Base-by-base conservation (phyloP, 2,329 filamentous ascomycete species). In the Colletotrichum camelliae region DNA sequence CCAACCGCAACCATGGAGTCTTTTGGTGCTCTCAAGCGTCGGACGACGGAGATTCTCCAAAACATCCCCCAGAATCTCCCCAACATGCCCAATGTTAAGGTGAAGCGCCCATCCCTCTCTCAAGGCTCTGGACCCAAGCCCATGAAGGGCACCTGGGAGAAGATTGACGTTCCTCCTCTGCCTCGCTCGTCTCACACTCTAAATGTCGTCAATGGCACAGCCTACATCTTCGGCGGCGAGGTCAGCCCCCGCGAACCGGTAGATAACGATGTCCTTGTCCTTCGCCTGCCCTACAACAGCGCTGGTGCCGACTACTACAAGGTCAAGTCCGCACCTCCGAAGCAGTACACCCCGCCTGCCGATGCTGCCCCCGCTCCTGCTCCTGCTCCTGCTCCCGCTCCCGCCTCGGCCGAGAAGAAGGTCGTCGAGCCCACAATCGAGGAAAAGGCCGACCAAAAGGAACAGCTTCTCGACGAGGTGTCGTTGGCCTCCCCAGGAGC, bases 211-310 rank as follows among this genome's bases (percentile, higher is more conserved):
- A 85, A 85, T 39, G 85, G 88, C 31, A 85, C 85, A 52, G 89
- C 90, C 57, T 93, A 92, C 83, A 88, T 97, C 80, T 97, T 96
- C 81, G 95, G 95, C 75, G 95, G 95, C 78, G 95, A 97, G 83
- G 84, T 93, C 73, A 85, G 87, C 61, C 89, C 93, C 4, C 88
- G 92, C 64, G 86, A 94, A 80, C 93, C 93, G 8, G 89, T 93
- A 72, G 94, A 96, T 84, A 95, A 95, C 81, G 88, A 92, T 79
- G 89, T 97, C 82, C 93, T 96, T 81, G 85, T 91, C 69, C 81
- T 96, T 62, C 88, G 88, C 1, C 85, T 95, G 27, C 90, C 91
- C 7, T 90, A 88, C 78, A 90, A 88, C 82, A 87, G 86, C 75
- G 89, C 90, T 29, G 85, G 87, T 2, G 89, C 91, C 77, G 92